Evolutionary conservation across 257 asterid genomes (phyloP), one percentile per base, ranked within the genome.

Genomic region (Marsdenia floribunda): DNA sequence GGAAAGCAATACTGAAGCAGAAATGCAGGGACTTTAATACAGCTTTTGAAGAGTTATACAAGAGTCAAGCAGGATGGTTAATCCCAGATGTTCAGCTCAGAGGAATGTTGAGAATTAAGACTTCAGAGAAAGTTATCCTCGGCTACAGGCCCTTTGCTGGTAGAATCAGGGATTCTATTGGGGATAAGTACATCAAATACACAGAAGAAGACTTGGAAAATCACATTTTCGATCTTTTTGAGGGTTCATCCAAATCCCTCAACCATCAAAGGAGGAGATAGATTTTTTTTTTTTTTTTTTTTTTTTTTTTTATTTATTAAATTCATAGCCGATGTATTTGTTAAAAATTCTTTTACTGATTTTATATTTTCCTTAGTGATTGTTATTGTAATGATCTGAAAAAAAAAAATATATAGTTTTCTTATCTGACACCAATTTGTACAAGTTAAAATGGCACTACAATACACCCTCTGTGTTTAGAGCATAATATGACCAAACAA

Each of bases 151-250:
- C 68, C 67, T 88, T 90, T 66, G 71, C 75, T 2, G 75, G 70
- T n/a, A 80, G 78, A 38, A 69, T 90, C 58, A 75, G 12, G 46
- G 63, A 71, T 68, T 63, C 59, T 46, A 76, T 86, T 9, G 84
- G 89, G 18, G 96, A 91, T 12, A 84, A 82, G 82, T 68, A 90
- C 81, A 71, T 91, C 38, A 90, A 91, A 85, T 90, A 91, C 82
- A 83, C 78, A 21, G 94, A 69, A 46, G 88, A 87, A 15, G 92
- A 91, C 75, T 73, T 90, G 85, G 93, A 58, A 61, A 77, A 71
- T 46, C 82, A 82, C 78, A 81, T 91, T 38, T 77, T 83, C 74
- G 93, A 91, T 82, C 90, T 91, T 70, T 87, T 88, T 14, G 91
- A 79, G 65, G 93, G 87, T 24, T 81, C 85, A 3, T 59, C 85